phyloP scores from a whole-genome alignment of 2,329 filamentous ascomycete genomes.

The Ceratocystis cacaofunesta region DNA sequence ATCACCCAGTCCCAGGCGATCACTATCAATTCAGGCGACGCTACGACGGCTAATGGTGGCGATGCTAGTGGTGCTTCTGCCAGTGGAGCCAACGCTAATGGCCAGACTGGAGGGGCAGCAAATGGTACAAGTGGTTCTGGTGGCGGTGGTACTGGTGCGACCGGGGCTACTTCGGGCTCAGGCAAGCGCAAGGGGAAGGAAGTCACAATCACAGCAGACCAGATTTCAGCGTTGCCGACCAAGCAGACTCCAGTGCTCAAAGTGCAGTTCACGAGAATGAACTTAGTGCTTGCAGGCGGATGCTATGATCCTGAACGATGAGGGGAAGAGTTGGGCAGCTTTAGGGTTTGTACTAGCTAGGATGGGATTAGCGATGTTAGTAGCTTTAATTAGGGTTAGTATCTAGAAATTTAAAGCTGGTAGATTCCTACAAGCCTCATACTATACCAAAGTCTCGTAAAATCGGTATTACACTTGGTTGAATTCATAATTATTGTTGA shows the following conservation, averaged over 20 bases:
- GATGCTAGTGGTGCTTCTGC: slow-evolving; percentile 23
- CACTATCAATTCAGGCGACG: slow-evolving; percentile 15
- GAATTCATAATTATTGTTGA: no score
- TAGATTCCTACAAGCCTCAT: background rate
- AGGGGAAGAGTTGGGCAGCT: background rate
- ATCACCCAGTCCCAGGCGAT: slow-evolving; percentile 28
- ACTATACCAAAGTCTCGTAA: no score
- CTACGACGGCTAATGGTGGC: slow-evolving; percentile 12
- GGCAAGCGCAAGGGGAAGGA: slow-evolving; percentile 74
- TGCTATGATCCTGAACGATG: slow-evolving; percentile 38
- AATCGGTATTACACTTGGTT: no score
- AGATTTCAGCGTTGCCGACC: slow-evolving; percentile 86
- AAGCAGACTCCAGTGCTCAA: slow-evolving; percentile 94
- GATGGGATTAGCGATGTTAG: background rate
- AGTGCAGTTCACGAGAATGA: slow-evolving; percentile 89
- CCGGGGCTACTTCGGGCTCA: slow-evolving; percentile 22
- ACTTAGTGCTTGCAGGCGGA: slow-evolving; percentile 75
- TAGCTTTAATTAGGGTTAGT: background rate
- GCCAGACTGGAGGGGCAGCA: slow-evolving; percentile 22
- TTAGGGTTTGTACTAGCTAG: background rate
- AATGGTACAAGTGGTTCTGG: slow-evolving; percentile 18
- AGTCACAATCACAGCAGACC: slow-evolving; percentile 76
- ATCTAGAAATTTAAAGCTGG: background rate
- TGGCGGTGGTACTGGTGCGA: slow-evolving; percentile 19
- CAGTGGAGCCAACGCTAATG: slow-evolving; percentile 29